Evolutionary conservation across 352 stramenopile species (phyloP).

Genomic region (Thalassiosira mediterranea): DNA sequence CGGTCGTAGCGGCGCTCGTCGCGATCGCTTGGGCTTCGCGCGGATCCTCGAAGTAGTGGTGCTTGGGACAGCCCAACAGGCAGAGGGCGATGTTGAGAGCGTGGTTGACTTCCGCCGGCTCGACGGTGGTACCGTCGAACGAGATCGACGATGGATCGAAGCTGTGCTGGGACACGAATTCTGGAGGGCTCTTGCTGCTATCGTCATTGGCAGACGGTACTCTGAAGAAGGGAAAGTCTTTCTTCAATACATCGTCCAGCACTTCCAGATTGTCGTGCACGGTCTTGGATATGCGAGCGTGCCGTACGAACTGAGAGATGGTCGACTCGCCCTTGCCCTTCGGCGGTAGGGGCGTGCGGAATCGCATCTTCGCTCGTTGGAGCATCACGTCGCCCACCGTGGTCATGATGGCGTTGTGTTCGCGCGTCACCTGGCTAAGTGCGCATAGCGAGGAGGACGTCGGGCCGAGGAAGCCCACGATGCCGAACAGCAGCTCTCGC

Average conservation of each 20-base stretch:
- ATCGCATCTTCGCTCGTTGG: constrained; percentile 20
- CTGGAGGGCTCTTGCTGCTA: not conserved
- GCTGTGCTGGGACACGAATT: not conserved
- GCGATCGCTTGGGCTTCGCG: constrained; percentile 3
- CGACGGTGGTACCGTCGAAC: constrained; percentile 2
- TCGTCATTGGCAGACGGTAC: constrained; percentile 1
- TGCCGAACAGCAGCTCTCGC: constrained; percentile 31
- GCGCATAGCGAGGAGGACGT: constrained; percentile 35
- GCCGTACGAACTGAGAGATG: constrained; percentile 34
- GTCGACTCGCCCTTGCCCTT: constrained; percentile 15
- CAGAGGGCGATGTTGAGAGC: constrained; percentile 46
- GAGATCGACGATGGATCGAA: not conserved
- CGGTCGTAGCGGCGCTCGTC: constrained; percentile 27
- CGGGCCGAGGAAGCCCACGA: constrained; percentile 32
- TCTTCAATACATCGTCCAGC: constrained; percentile 17
- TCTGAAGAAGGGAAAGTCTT: constrained; percentile 19
- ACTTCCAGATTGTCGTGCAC: constrained; percentile 30
- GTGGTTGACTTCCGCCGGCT: constrained; percentile 23
- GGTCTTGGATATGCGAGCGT: constrained; percentile 21
- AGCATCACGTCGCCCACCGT: constrained; percentile 41
- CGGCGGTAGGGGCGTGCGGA: constrained; percentile 22
- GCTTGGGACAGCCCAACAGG: constrained; percentile 16
- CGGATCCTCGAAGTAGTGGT: constrained; percentile 16
- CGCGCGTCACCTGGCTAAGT: constrained; percentile 18
- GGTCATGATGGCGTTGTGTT: constrained; percentile 32